Percentiles rank a stretch among this genome's conserved stretches.
phyloP scores from a whole-genome alignment of 2,329 filamentous ascomycete species.

The Pleomassaria siparia region DNA sequence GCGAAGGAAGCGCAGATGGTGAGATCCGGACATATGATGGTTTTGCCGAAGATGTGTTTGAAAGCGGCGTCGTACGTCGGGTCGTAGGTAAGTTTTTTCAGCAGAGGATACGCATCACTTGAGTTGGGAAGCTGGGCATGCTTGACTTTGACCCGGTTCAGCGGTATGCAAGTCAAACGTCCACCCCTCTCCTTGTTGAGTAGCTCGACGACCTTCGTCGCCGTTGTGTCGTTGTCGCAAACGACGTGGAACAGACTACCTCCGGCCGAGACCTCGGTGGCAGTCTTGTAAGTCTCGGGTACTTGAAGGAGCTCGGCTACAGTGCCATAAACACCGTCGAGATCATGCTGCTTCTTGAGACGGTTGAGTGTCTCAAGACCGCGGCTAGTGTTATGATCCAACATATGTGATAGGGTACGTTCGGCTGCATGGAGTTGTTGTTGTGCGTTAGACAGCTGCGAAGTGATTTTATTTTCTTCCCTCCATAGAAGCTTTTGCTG shows the following conservation, averaged over 20 bases:
- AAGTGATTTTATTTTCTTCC: slow-evolving; percentile 84
- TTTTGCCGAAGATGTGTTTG: slow-evolving; percentile 92
- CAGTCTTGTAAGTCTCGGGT: slow-evolving; percentile 78
- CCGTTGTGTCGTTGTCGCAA: slow-evolving; percentile 87
- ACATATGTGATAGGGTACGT: slow-evolving; percentile 74
- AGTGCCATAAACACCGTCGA: slow-evolving; percentile 88
- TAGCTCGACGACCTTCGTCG: slow-evolving; percentile 75
- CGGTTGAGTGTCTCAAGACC: slow-evolving; percentile 85
- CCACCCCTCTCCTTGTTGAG: slow-evolving; percentile 80
- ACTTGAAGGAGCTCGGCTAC: slow-evolving; percentile 91
- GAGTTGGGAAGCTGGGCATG: slow-evolving; percentile 78
- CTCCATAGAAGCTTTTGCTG: slow-evolving; percentile 85
- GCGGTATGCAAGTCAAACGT: slow-evolving; percentile 90
- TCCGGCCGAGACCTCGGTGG: slow-evolving; percentile 90
- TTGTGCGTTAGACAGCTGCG: slow-evolving; percentile 72
- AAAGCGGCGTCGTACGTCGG: slow-evolving; percentile 79
- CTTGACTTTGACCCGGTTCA: slow-evolving; percentile 75
- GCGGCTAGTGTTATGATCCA: slow-evolving; percentile 85
- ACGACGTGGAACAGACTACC: slow-evolving; percentile 94
- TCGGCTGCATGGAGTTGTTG: slow-evolving; percentile 79
- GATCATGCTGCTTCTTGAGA: slow-evolving; percentile 75
- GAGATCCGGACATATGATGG: slow-evolving; percentile 89
- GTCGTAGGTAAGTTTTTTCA: slow-evolving; percentile 83
- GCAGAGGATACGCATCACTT: slow-evolving; percentile 81
- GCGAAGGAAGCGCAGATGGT: slow-evolving; percentile 88